Evolutionary conservation across 2,329 filamentous ascomycete species (phyloP), one percentile per base, ranked within the genome.

Genomic region (Lachnellula hyalina): DNA sequence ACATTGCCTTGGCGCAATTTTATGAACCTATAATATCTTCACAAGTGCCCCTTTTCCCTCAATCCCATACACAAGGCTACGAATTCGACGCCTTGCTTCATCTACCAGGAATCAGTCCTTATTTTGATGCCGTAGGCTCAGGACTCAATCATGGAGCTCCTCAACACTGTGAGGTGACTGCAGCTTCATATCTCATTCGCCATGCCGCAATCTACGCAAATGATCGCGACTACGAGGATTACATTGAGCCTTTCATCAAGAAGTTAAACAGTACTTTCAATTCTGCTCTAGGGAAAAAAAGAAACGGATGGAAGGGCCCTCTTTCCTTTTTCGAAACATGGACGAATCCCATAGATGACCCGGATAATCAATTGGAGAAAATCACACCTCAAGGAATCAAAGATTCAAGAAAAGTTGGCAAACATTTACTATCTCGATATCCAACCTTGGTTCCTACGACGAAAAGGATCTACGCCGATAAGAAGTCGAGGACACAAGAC

Each of bases 181-280:
- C 75, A 28, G 79, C 79, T 0, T 77, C 79, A 2, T 83, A 83
- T 65, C 71, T 83, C 0, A 74, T 77, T 15, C 79, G 81, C n/a
- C 81, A 83, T 60, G 80, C 80, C 0, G 80, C 81, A 36, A 83
- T 83, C 53, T 82, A 82, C 61, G 77, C 78, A 59, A 83, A 83
- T 58, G 80, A 83, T 62, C 79, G 76, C 55, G 81, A 84, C 62
- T 82, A 77, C 48, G 78, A 82, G 58, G 71, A 74, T 40, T 83
- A 82, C 61, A 79, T 83, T 21, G 74, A 79, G 63, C 79, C 80
- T 0, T 81, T 83, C 47, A 63, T 82, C 15, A 67, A 73, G 50
- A 87, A 87, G 70, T 70, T 85, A 44, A 70, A 75, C 54, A 85
- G 86, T 64, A 77, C 65, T n/a, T 54, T 45, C 35, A 9, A 21